Conservation (phyloP, 768 basidiomycete species). For the Steccherinum ochraceum region DNA sequence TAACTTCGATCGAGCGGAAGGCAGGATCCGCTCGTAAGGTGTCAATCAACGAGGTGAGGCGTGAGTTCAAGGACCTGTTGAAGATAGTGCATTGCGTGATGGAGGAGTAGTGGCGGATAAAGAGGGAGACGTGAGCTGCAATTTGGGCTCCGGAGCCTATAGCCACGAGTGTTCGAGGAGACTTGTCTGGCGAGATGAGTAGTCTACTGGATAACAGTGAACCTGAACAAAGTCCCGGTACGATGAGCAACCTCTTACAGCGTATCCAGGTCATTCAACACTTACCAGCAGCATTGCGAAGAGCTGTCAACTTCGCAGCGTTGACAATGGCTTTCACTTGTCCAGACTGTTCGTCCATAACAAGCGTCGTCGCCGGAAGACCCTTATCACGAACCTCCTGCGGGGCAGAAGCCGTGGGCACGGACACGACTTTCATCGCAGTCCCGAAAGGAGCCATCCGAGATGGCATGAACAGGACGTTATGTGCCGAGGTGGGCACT, state of each 20-base stretch:
- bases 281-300: slow-evolving; percentile 77
- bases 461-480: slow-evolving; percentile 80
- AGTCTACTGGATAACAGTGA: slow-evolving; percentile 62
- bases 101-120: slow-evolving; percentile 51
- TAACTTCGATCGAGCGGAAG: slow-evolving; percentile 20
- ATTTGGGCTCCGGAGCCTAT: slow-evolving; percentile 76
- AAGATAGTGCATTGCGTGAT: slow-evolving; percentile 52
- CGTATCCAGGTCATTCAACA: background rate
- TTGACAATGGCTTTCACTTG: slow-evolving; percentile 72
- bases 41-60: slow-evolving; percentile 34
- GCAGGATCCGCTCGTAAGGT: slow-evolving; percentile 16
- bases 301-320: slow-evolving; percentile 68
- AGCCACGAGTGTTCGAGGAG: slow-evolving; percentile 43
- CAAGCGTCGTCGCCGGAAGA: slow-evolving; percentile 69
- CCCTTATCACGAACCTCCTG: slow-evolving; percentile 34
- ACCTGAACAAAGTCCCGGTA: slow-evolving; percentile 45
- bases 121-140: slow-evolving; percentile 55
- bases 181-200: slow-evolving; percentile 29
- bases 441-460: slow-evolving; percentile 48
- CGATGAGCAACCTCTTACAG: no score
- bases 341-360: slow-evolving; percentile 68
- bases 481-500: slow-evolving; percentile 48
- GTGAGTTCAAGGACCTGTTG: slow-evolving; percentile 50
- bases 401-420: slow-evolving; percentile 44
- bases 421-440: slow-evolving; percentile 75